phyloP scores from a whole-genome alignment of 805 yeast genomes.

The Metschnikowia drakensbergensis region DNA sequence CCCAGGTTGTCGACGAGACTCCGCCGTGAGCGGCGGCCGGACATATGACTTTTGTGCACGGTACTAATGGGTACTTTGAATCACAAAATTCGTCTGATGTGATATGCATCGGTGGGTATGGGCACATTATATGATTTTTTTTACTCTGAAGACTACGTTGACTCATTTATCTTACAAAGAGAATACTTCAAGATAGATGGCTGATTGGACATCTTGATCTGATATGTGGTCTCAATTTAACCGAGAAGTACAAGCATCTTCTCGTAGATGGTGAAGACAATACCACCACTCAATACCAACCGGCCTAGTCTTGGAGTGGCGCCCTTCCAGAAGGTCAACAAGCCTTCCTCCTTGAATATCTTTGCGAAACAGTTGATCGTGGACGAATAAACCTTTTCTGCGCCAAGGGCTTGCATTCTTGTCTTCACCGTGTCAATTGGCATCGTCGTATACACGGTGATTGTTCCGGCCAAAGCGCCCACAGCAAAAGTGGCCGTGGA shows the following conservation, averaged over 20 bases:
- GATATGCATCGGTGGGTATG: neutral
- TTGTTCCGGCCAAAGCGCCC: slow-evolving; percentile 86
- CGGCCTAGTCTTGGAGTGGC: slow-evolving; percentile 96
- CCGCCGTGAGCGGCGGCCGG: slow-evolving; percentile 3
- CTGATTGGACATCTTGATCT: too few relatives aligned
- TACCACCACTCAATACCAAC: slow-evolving; percentile 90
- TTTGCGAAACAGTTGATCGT: slow-evolving; percentile 79
- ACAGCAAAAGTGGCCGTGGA: slow-evolving; percentile 78
- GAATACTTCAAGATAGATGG: too few relatives aligned
- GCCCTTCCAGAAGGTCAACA: slow-evolving; percentile 93
- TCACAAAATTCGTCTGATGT: neutral
- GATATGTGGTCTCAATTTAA: slow-evolving; percentile 15
- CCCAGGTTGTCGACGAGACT: slow-evolving; percentile 10
- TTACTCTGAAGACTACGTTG: too few relatives aligned
- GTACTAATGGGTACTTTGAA: too few relatives aligned
- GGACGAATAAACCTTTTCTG: slow-evolving; percentile 63
- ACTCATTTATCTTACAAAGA: too few relatives aligned
- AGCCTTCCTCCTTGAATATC: slow-evolving; percentile 83
- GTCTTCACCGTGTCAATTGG: slow-evolving; percentile 95
- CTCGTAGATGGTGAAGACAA: slow-evolving; percentile 94
- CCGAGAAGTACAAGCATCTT: slow-evolving; percentile 66
- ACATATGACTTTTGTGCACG: too few relatives aligned
- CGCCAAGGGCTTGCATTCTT: slow-evolving; percentile 91
- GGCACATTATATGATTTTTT: too few relatives aligned
- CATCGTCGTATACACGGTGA: slow-evolving; percentile 91